Evolutionary conservation across 306 rosid species (phyloP), one percentile per base, ranked within the genome.

Genomic region (Senna siamea): DNA sequence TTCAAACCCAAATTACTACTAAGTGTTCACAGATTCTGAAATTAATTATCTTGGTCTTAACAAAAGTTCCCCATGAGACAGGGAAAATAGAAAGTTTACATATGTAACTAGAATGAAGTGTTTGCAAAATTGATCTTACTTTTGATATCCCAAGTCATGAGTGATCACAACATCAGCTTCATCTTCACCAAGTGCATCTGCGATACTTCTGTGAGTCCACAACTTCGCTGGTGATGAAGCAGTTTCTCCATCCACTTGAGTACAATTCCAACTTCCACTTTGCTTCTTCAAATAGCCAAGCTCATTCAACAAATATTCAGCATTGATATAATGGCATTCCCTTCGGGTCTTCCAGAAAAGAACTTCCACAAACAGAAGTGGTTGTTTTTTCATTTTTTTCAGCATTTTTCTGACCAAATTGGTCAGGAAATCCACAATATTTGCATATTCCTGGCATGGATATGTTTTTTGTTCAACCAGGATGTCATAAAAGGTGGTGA

Each of bases 111-210:
- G 13, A 13, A 52, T 2, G 70, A 12, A 67, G 72, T 66, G 81
- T 38, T 78, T 46, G 48, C 68, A 66, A 66, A 79, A n/a, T 34
- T 70, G 38, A 66, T 80, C 93, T 79, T 85, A 91, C 97, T 59
- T 60, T 68, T 85, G 83, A 80, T 44, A 66, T 70, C 86, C 86
- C 5, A 69, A 76, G 60, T 86, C 91, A 64, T 82, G 88, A 81
- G 87, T 70, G 70, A 94, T 86, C 81, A 89, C 85, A 73, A 88
- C 89, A 81, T 89, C 97, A 37, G 97, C 96, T 87, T 94, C 98
- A 81, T 94, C 98, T 7, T 94, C 97, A 83, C 98, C 97, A 67
- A 94, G 98, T 82, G 98, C 97, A 75, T 94, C 98, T 71, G 96
- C 96, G 69, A 91, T 78, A 86, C 85, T 89, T 78, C 92, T 85